Evolutionary conservation across 2,329 filamentous ascomycete genomes (phyloP).

Genomic region (Didymella pomorum): DNA sequence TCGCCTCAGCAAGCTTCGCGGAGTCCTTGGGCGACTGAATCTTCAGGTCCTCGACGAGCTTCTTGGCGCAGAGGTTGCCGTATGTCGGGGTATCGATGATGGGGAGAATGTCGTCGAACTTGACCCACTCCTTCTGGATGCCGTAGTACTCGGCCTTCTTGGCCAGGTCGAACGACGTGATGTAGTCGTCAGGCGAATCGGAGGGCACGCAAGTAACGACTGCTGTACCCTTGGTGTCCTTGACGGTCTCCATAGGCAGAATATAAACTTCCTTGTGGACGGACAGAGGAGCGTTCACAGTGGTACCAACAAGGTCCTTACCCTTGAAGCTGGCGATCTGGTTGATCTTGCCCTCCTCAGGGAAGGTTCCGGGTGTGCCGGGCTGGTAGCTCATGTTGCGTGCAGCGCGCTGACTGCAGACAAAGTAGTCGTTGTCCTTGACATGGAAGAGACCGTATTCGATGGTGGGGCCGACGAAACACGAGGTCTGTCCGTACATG

Average conservation of each 20-base stretch:
- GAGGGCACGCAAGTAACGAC: conserved; percentile 96
- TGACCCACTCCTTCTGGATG: conserved; percentile 96
- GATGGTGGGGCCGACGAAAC: conserved; percentile 91
- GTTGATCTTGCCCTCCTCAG: conserved; percentile 76
- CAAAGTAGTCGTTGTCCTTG: conserved; percentile 72
- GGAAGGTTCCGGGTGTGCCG: conserved; percentile 76
- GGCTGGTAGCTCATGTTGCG: conserved; percentile 95
- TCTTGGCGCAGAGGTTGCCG: conserved; percentile 82
- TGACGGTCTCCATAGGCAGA: conserved; percentile 92
- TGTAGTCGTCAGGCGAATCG: conserved; percentile 94
- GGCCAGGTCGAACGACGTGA: conserved; percentile 82
- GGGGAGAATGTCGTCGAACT: conserved; percentile 80
- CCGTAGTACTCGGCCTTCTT: conserved; percentile 96
- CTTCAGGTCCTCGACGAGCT: conserved; percentile 89
- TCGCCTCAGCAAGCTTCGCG: conserved; percentile 89
- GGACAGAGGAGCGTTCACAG: conserved; percentile 88
- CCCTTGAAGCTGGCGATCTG: conserved; percentile 79
- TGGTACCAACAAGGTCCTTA: conserved; percentile 83
- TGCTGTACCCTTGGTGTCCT: conserved; percentile 92
- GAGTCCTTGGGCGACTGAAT: conserved; percentile 96
- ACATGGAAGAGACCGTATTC: conserved; percentile 88
- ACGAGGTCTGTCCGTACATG: conserved; percentile 98
- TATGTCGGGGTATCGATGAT: conserved; percentile 81
- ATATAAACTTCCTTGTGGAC: conserved; percentile 82
- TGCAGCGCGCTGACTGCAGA: conserved; percentile 82